Evolutionary conservation across 371 early-diverging fungal species (phyloP), one percentile per base, ranked within the genome.

Genomic region (Lichtheimia ornata): DNA sequence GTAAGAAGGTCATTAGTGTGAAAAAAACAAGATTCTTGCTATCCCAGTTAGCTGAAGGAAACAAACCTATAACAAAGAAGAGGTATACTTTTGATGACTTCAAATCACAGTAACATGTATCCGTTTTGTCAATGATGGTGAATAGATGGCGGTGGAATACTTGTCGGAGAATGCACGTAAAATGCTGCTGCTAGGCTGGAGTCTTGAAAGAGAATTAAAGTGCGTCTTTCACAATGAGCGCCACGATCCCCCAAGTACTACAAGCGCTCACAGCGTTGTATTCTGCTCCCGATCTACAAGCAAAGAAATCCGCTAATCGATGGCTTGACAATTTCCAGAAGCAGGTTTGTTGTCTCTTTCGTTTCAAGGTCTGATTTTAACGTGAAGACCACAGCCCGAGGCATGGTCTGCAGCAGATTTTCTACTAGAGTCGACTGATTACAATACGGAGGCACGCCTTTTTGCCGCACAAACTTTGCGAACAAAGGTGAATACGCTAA

Each of bases 401-500:
- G 95, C 97, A 27, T 96, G 97, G 97, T 67, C 82, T 17, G 88
- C 90, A 6, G 84, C 93, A 4, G 92, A 94, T 62, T 73, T 83
- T 24, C 72, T 96, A 3, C 70, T 96, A 17, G 85, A 85, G 56
- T 56, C 79, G 15, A 77, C 82, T 6, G 74, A 73, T 7, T 65
- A 83, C n/a, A 82, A 82, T 11, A 56, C 69, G 1, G 91, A 91
- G 62, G 82, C 85, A 4, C 86, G 85, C 41, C 66, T 94, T 9
- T 95, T 97, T 85, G 94, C 95, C 3, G 95, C 97, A 2, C 97
- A 97, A 73, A 97, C 96, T 1, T 76, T 98, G 58, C 84, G 95
- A 50, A 88, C 88, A 72, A 98, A 98, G 88, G 92, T 93, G 67
- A 60, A 55, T 7, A 2, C 12, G n/a, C 25, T 49, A 20, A 44